Percentiles rank a stretch among this genome's conserved stretches.
Conservation (phyloP, 1,139 yeast species). For the Geotrichum europaeum region DNA sequence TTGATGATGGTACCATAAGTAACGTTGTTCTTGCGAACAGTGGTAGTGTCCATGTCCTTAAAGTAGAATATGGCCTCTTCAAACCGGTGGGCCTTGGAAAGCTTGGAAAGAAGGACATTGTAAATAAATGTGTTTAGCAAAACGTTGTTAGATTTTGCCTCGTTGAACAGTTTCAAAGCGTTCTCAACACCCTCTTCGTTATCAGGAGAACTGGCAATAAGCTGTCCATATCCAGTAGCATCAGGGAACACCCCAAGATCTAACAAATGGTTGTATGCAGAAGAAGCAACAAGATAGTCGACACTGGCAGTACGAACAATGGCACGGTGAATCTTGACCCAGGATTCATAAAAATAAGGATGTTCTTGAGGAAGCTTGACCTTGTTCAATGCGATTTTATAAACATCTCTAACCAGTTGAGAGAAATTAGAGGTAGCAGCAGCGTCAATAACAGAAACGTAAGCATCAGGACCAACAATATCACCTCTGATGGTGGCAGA, state of each 20-base stretch:
- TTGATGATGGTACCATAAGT: constrained; percentile 40
- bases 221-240: constrained; percentile 36
- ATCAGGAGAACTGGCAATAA: constrained; percentile 29
- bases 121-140: constrained; percentile 35
- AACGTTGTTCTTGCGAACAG: constrained; percentile 30
- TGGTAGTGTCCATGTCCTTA: constrained; percentile 33
- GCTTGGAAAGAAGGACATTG: constrained; percentile 36
- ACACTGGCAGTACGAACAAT: constrained; percentile 27
- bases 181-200: constrained; percentile 34
- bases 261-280: constrained; percentile 29
- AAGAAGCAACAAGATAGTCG: constrained; percentile 25
- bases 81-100: constrained; percentile 36
- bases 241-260: constrained; percentile 35
- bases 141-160: constrained; percentile 32
- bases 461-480: constrained; percentile 26
- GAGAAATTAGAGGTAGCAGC: constrained; percentile 13
- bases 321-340: constrained; percentile 29
- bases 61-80: constrained; percentile 32
- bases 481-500: constrained; percentile 21
- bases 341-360: constrained; percentile 27
- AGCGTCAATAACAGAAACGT: constrained; percentile 23
- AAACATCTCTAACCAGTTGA: constrained; percentile 18
- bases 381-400: constrained; percentile 21
- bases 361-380: constrained; percentile 29
- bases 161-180: constrained; percentile 34